Evolutionary conservation across 2,329 filamentous ascomycete genomes (phyloP), one percentile per base, ranked within the genome.

Genomic region (Laburnicola sp.): DNA sequence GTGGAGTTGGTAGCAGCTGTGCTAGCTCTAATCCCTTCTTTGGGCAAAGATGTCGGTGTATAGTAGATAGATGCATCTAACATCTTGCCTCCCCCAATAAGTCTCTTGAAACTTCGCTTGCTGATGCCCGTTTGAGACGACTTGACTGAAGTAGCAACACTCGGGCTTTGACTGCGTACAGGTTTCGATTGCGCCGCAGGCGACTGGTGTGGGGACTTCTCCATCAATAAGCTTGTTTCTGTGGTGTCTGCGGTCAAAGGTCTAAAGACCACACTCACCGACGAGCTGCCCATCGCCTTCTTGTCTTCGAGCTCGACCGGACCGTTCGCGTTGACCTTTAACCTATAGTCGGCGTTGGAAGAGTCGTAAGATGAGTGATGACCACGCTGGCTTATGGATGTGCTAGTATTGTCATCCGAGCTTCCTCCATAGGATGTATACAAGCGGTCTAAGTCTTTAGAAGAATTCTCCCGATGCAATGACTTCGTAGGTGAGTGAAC

Each of bases 401-500:
- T 36, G 10, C 41, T 40, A 42, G 45, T 53, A 7, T 38, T 50
- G 9, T 51, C 48, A 16, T 41, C 28, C 9, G 55, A 55, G 37
- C 38, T 57, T 11, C 46, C 38, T 7, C 54, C 51, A 37, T 56
- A 55, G 30, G 58, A 57, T 6, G 54, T 53, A n/a, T 58, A 47
- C 26, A 59, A 59, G 16, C 59, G 58, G 1, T 61, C 63, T 37
- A 58, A 58, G 36, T 62, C 64, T 23, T 63, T 63, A 22, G 47
- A 55, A 3, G 58, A 59, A 51, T 50, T 47, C 16, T 53, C 55
- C 37, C 58, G 60, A 8, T 58, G 52, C 25, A 65, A 59, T 16
- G 58, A 34, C 23, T 44, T 50, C 31, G 55, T 58, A 23, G 58
- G 46, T 6, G 60, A 50, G 10, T 51, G 52, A 50, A 66, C 53